These are phyloP conservation scores for Aspergillus tubingensis DNA, from an alignment of 2,329 filamentous ascomycete genomes.

Conservation along the genomic window DNA sequence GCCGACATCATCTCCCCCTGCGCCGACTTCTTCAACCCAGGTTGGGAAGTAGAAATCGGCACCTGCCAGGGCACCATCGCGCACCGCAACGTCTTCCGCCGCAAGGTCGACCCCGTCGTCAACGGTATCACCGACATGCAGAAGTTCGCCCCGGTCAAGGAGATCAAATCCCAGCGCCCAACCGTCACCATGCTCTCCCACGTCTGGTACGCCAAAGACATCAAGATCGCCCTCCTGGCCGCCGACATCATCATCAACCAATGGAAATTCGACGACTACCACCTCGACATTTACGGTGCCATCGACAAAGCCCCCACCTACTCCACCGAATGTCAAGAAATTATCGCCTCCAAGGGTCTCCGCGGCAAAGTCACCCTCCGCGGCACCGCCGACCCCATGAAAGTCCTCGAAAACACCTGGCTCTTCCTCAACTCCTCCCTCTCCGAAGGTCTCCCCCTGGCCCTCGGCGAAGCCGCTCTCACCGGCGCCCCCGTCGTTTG, in stretches of 20 bases:
- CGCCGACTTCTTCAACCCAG: constrained; percentile 64
- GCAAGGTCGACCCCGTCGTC: constrained; percentile 65
- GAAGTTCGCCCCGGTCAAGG: constrained; percentile 61
- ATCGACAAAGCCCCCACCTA: constrained; percentile 65
- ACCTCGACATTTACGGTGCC: constrained; percentile 64
- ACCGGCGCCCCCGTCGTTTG: constrained; percentile 49
- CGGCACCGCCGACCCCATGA: constrained; percentile 59
- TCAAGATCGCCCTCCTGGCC: constrained; percentile 64
- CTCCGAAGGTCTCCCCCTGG: constrained; percentile 49
- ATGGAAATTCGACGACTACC: constrained; percentile 66
- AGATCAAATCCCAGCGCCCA: constrained; percentile 59
- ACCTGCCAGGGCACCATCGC: constrained; percentile 59
- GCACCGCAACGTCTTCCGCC: constrained; percentile 58
- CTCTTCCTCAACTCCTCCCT: constrained; percentile 54
- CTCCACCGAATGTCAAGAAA: constrained; percentile 60
- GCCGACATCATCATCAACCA: constrained; percentile 67
- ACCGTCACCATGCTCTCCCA: constrained; percentile 68
- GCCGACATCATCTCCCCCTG: constrained; percentile 63
- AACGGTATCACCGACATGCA: constrained; percentile 68
- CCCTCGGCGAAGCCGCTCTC: constrained; percentile 49
- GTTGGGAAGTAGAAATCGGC: constrained; percentile 64
- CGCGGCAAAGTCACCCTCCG: constrained; percentile 54
- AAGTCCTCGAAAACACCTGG: constrained; percentile 59
- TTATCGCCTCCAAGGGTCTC: constrained; percentile 58
- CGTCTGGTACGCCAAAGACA: constrained; percentile 57